Evolutionary conservation across 2,329 filamentous ascomycete genomes (phyloP).

Genomic region (Penicillium sp.): DNA sequence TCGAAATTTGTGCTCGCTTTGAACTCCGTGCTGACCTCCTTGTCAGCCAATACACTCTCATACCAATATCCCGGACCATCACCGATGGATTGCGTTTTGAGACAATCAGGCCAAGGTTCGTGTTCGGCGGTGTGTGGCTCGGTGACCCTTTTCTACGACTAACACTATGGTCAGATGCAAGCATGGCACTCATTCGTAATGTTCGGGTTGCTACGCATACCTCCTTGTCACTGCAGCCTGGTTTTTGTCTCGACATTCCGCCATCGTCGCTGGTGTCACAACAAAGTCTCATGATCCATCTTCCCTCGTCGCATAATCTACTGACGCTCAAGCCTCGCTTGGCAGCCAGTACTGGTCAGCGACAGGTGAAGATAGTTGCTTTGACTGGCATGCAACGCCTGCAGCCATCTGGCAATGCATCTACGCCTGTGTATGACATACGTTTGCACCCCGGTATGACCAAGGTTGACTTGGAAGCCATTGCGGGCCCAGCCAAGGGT

Average conservation of each 20-base stretch:
- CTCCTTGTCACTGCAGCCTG: constrained; percentile 61
- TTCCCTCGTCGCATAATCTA: constrained; percentile 68
- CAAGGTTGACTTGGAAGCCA: constrained; percentile 74
- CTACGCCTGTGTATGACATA: constrained; percentile 73
- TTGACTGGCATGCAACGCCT: constrained; percentile 66
- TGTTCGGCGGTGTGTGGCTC: background rate
- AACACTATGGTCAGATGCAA: constrained; percentile 43
- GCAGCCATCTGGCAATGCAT: constrained; percentile 52
- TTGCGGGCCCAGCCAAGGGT: constrained; percentile 67
- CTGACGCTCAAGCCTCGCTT: constrained; percentile 71
- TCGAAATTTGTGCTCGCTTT: background rate
- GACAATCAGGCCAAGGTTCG: constrained; percentile 51
- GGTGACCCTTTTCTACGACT: background rate
- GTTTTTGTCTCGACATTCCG: constrained; percentile 64
- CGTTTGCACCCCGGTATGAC: constrained; percentile 73
- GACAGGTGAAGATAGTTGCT: constrained; percentile 77
- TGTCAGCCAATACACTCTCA: constrained; percentile 26
- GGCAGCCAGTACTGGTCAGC: constrained; percentile 62
- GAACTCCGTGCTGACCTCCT: constrained; percentile 6
- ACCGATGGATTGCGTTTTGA: constrained; percentile 44
- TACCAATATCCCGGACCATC: constrained; percentile 29
- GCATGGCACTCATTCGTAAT: constrained; percentile 67
- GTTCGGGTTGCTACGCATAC: constrained; percentile 70
- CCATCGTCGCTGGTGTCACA: constrained; percentile 68
- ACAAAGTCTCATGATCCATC: constrained; percentile 71